Evolutionary conservation across 2,329 filamentous ascomycete species (phyloP), one percentile per base, ranked within the genome.

Genomic region (Penicillium sp.): DNA sequence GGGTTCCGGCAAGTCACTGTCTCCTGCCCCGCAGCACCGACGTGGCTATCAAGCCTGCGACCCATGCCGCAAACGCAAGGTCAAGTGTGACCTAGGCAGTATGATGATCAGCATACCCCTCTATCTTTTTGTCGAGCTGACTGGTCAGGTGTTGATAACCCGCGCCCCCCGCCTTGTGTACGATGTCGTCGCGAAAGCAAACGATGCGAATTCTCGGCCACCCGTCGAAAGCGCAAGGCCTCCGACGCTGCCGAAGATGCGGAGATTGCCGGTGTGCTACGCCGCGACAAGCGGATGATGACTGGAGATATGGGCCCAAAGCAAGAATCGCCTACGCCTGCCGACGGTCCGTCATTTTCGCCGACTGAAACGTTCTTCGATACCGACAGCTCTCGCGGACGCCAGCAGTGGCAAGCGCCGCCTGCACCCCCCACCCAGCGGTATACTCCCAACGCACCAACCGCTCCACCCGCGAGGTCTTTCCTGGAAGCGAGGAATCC

Each of bases 161-260:
- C 92, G 15, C 81, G 89, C 65, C 87, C 94, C 55, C 90, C 90
- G 38, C 92, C 92, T 2, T 98, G 92, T 64, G 85, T 90, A 42
- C 81, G 92, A 59, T 98, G 92, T 63, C 83, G 88, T 36, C 82
- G 92, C 51, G 92, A 98, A 71, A 87, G 83, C 69, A 96, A 96
- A 65, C 84, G 95, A 56, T 98, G 92, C 71, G 94, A 84, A 74
- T 98, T 98, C 72, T 94, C 88, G 46, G 86, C 88, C 13, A 96
- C 89, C 20, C 77, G 92, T 34, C 81, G 92, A 59, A 96, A 96
- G 79, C 80, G 88, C 60, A 93, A 92, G 73, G 75, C 75, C 32
- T 78, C 69, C 16, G 72, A 70, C 40, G 66, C 62, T 35, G 62
- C 60, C 26, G 48, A 60, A 25, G 47, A 48, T 8, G 69, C 70